Evolutionary conservation across 495 filamentous ascomycete species (phyloP), one percentile per base, ranked within the genome.

Genomic region (Trichoderma gamsii): DNA sequence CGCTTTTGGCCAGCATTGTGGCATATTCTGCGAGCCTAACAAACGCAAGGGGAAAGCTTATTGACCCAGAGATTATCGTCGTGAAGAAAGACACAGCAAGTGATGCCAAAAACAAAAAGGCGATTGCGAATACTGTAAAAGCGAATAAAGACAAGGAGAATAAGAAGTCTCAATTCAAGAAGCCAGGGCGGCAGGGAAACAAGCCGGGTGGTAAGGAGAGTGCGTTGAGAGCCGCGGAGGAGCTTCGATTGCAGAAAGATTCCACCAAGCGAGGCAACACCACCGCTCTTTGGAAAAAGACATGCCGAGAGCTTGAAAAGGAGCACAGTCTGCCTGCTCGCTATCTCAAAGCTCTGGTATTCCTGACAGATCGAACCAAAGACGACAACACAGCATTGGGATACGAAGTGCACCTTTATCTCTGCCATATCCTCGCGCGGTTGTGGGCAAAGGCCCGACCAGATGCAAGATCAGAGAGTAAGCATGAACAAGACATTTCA

Each of bases 21-120:
- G 77, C 80, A 3, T 93, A 92, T 74, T 88, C 90, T 1, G 88
- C 84, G 13, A 91, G 89, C 76, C 77, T 93, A 41, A 88, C 88
- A 0, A 88, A 88, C 64, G 78, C 85, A 9, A 77, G 80, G 3
- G 89, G 89, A 5, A 87, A 85, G 67, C 79, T 77, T 7, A 76
- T 92, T n/a, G 80, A 89, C 9, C 88, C 86, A 4, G 83, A 90
- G 71, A 82, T 74, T 0, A 81, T 91, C 52, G 80, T 85, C 11
- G 82, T 82, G 38, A 77, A 67, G 61, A 52, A 29, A 4, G n/a
- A 29, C 7, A 18, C 16, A 27, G 41, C 35, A 1, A 43, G 64
- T 27, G 51, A 61, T 56, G 43, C 49, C 59, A 71, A 73, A 46
- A 72, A 69, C 43, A 68, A 72, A n/a, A 72, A 64, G 29, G 4